Base-by-base conservation (phyloP, 202 grass and related monocot species). In the Bolboschoenoplectus hybrid region DNA sequence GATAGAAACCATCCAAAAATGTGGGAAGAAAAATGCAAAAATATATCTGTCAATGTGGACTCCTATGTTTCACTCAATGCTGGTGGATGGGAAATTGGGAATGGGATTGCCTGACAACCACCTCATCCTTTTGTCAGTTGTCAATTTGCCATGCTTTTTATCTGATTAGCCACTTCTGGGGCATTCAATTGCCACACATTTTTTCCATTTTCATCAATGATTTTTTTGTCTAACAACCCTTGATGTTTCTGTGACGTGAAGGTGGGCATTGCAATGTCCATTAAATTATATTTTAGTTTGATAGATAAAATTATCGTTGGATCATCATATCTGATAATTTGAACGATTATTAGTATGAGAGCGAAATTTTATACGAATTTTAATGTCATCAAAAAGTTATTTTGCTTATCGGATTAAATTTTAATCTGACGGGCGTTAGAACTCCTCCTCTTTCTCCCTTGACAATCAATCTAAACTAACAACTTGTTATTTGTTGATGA, bases 1-100 rank as follows among this genome's bases (percentile, higher is more conserved):
- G 17, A 47, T 17, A n/a, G 70, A 36, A 58, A 79, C 32, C 51
- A 58, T 58, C 50, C 50, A 79, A 79, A 75, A 39, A n/a, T 58
- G 12, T 79, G 13, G 34, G 32, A 58, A 57, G 32, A 40, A 57
- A 55, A 58, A 79, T 40, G 26, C 34, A 8, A 12, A 78, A 7
- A 6, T 74, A 9, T 57, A 56, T 53, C 9, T 76, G 49, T 55
- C 74, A 76, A 16, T 20, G 72, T 53, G 72, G 72, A 47, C 19
- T 76, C 49, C 1, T 36, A 14, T 53, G 9, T 53, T 76, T 76
- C 73, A 55, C 72, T 75, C 10, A 19, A 20, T 75, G 9, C 11
- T 55, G 49, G 73, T 76, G 49, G 26, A 11, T 74, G 26, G 26
- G 26, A 26, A 26, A 26, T 26, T 26, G 26, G 26, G 26, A 26